A percentile compares a stretch with the other conserved stretches of the same genome.
phyloP scores from a whole-genome alignment of 1,139 yeast species.

The Pneumocystis murina region DNA sequence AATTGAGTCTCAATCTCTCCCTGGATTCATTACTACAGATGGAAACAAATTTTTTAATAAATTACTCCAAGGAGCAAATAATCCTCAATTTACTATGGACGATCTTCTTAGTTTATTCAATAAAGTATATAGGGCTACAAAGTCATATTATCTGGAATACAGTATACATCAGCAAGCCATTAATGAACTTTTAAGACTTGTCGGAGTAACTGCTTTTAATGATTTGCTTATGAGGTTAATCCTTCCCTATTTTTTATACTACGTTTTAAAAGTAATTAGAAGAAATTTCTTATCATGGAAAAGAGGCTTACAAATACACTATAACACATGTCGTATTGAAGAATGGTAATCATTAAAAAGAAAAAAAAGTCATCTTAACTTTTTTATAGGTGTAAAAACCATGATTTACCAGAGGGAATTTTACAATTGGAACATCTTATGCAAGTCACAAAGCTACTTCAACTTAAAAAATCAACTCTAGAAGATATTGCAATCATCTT shows the following conservation, averaged over 20 bases:
- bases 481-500: constrained; percentile 86
- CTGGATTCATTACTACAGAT: constrained; percentile 90
- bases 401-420: constrained; percentile 83
- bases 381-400: constrained; percentile 50
- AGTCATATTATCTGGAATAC: constrained; percentile 72
- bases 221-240: constrained; percentile 73
- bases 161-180: constrained; percentile 78
- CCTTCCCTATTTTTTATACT: neutral
- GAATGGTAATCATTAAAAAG: constrained; percentile 47
- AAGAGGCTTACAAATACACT: constrained; percentile 90
- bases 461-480: constrained; percentile 53
- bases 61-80: constrained; percentile 45
- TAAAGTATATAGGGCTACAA: constrained; percentile 86
- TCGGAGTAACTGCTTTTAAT: constrained; percentile 90
- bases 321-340: constrained; percentile 88
- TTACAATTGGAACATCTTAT: constrained; percentile 72
- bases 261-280: neutral
- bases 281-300: constrained; percentile 91
- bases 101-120: constrained; percentile 82
- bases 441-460: constrained; percentile 88
- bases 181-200: constrained; percentile 66
- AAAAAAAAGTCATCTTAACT: neutral
- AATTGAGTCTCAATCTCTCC: constrained; percentile 82
- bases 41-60: constrained; percentile 72
- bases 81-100: constrained; percentile 80